Percentiles rank a stretch among this genome's conserved stretches.
Conservation (phyloP, 805 yeast genomes). For the Suhomyces xylopsoci region DNA sequence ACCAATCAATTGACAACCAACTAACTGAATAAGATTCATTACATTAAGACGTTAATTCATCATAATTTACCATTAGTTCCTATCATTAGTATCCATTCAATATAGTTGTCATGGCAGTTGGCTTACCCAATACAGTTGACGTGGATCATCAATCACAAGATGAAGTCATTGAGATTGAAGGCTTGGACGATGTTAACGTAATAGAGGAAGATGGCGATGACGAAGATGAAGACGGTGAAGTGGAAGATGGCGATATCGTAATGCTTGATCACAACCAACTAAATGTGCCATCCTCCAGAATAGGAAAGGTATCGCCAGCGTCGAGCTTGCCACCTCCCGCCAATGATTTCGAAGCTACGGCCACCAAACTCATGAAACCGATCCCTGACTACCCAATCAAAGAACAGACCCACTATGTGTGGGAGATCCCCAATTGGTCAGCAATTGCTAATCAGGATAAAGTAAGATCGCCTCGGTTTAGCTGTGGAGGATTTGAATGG, state of each 20-base stretch:
- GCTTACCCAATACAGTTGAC: slow-evolving; percentile 1
- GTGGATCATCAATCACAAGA: not conserved
- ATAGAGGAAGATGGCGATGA: slow-evolving; percentile 18
- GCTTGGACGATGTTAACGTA: slow-evolving; percentile 9
- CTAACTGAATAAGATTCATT: too few relatives aligned
- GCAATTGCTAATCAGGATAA: slow-evolving; percentile 34
- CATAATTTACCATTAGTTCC: not conserved
- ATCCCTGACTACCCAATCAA: slow-evolving; percentile 38
- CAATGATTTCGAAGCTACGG: slow-evolving; percentile 26
- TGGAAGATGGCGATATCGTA: slow-evolving; percentile 1
- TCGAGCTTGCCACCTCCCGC: slow-evolving; percentile 23
- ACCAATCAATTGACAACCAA: not conserved
- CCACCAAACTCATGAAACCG: slow-evolving; percentile 34
- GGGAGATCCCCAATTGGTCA: slow-evolving; percentile 53
- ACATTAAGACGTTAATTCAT: not conserved
- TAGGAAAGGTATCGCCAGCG: not conserved
- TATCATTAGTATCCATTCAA: not conserved
- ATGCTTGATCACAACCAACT: slow-evolving; percentile 2
- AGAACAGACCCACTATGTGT: slow-evolving; percentile 38
- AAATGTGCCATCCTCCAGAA: not conserved
- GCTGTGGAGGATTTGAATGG: slow-evolving; percentile 64
- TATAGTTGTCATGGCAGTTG: not conserved
- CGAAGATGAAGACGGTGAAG: slow-evolving; percentile 1
- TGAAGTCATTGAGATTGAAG: slow-evolving; percentile 13
- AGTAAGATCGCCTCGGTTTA: slow-evolving; percentile 47